Conservation (phyloP, 371 early-diverging fungal species). For the Saksenaea oblongispora region DNA sequence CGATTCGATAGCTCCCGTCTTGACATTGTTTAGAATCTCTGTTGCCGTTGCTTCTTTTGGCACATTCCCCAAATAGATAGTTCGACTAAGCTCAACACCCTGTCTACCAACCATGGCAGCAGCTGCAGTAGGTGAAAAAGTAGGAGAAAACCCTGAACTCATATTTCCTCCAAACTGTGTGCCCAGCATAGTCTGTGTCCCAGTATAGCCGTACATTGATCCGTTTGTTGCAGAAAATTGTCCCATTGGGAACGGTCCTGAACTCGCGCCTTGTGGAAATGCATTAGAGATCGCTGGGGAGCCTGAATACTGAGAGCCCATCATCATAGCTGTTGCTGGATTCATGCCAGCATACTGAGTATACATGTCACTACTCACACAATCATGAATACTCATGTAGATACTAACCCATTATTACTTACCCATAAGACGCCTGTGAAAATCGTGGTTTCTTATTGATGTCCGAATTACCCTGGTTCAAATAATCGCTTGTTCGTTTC, state of each 20-base stretch:
- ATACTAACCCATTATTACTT: neutral
- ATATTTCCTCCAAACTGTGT: conserved; percentile 3
- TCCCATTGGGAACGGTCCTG: conserved; percentile 1
- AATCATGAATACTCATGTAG: neutral
- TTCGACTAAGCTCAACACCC: conserved; percentile 52
- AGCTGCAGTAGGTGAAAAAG: conserved; percentile 9
- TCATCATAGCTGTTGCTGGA: conserved; percentile 21
- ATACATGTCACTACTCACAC: conserved; percentile 19
- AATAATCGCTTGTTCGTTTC: conserved; percentile 29
- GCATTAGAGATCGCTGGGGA: neutral
- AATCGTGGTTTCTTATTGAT: conserved; percentile 28
- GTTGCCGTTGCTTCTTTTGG: conserved; percentile 55
- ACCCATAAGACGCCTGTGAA: conserved; percentile 22
- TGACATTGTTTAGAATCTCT: conserved; percentile 72
- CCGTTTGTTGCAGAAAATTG: conserved; percentile 12
- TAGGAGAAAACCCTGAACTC: conserved; percentile 4
- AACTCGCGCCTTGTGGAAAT: neutral
- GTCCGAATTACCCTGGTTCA: conserved; percentile 17
- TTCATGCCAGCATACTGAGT: conserved; percentile 19
- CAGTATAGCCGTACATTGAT: conserved; percentile 18
- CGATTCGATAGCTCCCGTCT: conserved; percentile 71
- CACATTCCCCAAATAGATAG: conserved; percentile 78
- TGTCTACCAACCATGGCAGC: conserved; percentile 7
- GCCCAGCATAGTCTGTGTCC: neutral
- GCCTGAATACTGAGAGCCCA: conserved; percentile 14